Conservation (phyloP, 1,284 basidiomycete genomes). For the Golubevia pallescens region DNA sequence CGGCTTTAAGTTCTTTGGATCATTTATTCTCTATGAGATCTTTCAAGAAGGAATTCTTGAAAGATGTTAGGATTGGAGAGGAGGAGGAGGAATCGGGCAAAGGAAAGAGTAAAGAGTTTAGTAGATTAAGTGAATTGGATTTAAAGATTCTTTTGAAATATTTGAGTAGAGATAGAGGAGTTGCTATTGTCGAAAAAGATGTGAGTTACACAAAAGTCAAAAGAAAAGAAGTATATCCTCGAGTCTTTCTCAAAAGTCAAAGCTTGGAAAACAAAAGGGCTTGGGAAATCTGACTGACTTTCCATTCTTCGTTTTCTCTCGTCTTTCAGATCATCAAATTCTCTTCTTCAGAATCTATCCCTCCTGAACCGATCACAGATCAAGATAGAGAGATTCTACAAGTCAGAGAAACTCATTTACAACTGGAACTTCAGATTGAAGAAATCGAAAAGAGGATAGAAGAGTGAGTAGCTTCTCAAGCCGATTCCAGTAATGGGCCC, state of each 20-base stretch:
- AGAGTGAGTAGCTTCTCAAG: constrained; percentile 68
- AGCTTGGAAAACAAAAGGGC: neutral
- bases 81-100: too few species aligned
- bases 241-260: neutral
- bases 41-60: too few species aligned
- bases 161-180: constrained; percentile 76
- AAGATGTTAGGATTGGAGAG: too few species aligned
- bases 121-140: constrained; percentile 75
- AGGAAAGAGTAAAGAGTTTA: neutral
- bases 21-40: too few species aligned
- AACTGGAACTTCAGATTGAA: constrained; percentile 74
- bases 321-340: constrained; percentile 31
- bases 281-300: neutral
- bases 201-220: constrained; percentile 66
- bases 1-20: too few species aligned
- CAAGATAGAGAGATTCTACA: constrained; percentile 79
- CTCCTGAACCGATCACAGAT: constrained; percentile 68
- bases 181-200: constrained; percentile 72
- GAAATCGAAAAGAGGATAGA: constrained; percentile 74
- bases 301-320: too few species aligned
- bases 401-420: constrained; percentile 73
- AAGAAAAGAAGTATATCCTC: neutral
- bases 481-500: too few species aligned
- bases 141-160: constrained; percentile 76
- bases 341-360: neutral